Base-by-base conservation (phyloP, 371 early-diverging fungal genomes). In the Apophysomyces elegans region DNA sequence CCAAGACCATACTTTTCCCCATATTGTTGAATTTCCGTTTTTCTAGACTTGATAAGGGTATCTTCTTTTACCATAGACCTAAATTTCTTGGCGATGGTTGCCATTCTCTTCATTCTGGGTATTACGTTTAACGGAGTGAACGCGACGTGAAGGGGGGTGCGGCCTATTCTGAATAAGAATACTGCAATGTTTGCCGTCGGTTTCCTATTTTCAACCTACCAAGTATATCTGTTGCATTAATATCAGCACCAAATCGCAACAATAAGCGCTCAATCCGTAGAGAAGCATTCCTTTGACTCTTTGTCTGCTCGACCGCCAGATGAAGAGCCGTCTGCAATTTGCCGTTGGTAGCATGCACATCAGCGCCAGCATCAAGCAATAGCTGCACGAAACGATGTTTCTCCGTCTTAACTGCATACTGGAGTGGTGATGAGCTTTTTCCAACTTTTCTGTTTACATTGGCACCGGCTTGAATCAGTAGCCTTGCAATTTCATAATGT, bases 61-160 rank as follows among this genome's bases (percentile, higher is more conserved):
- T 71, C 60, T 45, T 74, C 67, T 35, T 70, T 38, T 7, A 64
- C 26, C 4, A 72, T 67, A 36, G 59, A 45, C 26, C 67, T 63
- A 1, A 66, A 59, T 35, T 71, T 71, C 50, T 69, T 66, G 38
- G 62, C 11, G 12, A 68, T 26, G 3, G 61, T 26, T 4, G 37
- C 14, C 6, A 83, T 75, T 21, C 67, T 41, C 5, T 63, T 56
- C 71, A 84, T 87, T 6, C 70, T 47, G 1, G 90, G 87, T 46
- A 87, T 80, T 1, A 50, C 38, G 14, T 76, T 56, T 38, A 76
- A 45, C 4, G 76, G 65, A 1, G 74, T 65, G 59, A 87, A 87
- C 0, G 76, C 81, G 36, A 85, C 75, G 63, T 87, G 87, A 7
- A 89, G 68, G 7, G 88, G 82, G 6, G 86, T 84, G 21, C 90